phyloP scores from a whole-genome alignment of 1,284 basidiomycete species.

The Cryptococcus wingfieldii region DNA sequence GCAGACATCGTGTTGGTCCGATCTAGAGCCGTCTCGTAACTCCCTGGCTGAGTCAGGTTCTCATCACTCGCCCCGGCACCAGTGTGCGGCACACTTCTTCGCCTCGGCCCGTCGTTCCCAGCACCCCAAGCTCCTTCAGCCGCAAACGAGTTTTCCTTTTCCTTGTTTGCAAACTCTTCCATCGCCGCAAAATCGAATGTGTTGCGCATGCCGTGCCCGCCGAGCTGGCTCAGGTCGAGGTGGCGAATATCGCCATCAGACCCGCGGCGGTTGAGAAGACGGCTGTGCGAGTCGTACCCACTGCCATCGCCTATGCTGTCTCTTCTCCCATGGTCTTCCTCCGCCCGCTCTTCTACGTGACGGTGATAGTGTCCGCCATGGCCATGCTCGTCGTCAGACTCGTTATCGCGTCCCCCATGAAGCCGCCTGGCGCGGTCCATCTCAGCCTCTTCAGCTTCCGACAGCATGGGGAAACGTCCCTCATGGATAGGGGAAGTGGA shows the following conservation, averaged over 20 bases:
- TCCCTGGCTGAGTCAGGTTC: conserved; percentile 10
- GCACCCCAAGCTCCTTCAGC: conserved; percentile 31
- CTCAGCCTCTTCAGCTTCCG: conserved; percentile 47
- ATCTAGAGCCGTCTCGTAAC: conserved; percentile 22
- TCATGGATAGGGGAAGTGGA: conserved; percentile 45
- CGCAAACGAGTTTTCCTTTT: conserved; percentile 53
- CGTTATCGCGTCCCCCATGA: conserved; percentile 20
- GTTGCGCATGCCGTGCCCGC: conserved; percentile 25
- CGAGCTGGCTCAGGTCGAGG: conserved; percentile 11
- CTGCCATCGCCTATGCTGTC: conserved; percentile 14
- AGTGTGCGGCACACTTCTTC: conserved; percentile 10
- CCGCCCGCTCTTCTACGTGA: conserved; percentile 14
- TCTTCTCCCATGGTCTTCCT: conserved; percentile 12
- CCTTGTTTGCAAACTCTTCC: conserved; percentile 72
- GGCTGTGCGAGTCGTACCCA: conserved; percentile 24
- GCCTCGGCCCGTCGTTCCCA: conserved; percentile 9
- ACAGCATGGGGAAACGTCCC: conserved; percentile 46
- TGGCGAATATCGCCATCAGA: conserved; percentile 14
- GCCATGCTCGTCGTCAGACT: conserved; percentile 18
- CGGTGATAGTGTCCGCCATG: conserved; percentile 12
- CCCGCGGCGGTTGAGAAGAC: conserved; percentile 15
- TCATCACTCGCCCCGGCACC: conserved; percentile 8
- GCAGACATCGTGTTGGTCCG: conserved; percentile 23
- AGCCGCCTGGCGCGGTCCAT: conserved; percentile 39
- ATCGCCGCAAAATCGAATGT: conserved; percentile 72